Percentiles rank a stretch among this genome's conserved stretches.
Evolutionary conservation across 768 basidiomycete genomes (phyloP).

Genomic region (Psilocybe sp.): DNA sequence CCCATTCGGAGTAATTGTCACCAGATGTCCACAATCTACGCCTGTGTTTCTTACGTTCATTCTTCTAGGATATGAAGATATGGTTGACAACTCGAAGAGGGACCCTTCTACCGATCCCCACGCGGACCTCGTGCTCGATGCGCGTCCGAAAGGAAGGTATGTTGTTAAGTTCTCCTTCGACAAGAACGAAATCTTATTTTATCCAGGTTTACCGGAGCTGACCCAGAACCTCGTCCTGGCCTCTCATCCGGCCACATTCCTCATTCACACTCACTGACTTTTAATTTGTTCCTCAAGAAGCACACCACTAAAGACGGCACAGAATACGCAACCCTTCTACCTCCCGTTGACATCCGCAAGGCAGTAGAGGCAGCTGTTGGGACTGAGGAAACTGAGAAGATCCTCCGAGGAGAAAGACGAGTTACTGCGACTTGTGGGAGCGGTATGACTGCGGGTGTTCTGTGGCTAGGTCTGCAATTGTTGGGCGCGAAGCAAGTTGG

Average conservation of each 20-base stretch:
- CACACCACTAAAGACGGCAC: conserved; percentile 34
- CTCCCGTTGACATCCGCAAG: conserved; percentile 53
- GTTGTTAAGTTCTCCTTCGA: conserved; percentile 12
- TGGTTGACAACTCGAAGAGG: conserved; percentile 65
- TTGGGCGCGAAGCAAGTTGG: conserved; percentile 58
- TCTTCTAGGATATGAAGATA: conserved; percentile 72
- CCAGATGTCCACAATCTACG: background rate
- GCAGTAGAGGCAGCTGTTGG: conserved; percentile 68
- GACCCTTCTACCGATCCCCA: conserved; percentile 39
- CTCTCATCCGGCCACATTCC: conserved; percentile 94
- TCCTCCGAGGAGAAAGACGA: conserved; percentile 57
- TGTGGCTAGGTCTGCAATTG: conserved; percentile 89
- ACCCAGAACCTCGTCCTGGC: conserved; percentile 87
- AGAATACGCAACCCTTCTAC: conserved; percentile 59
- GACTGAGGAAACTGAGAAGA: conserved; percentile 43
- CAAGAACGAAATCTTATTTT: background rate
- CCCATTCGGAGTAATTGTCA: conserved; percentile 47
- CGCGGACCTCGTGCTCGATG: conserved; percentile 81
- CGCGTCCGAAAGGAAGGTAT: conserved; percentile 79
- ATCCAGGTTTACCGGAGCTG: conserved; percentile 73
- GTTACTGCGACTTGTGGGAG: conserved; percentile 87
- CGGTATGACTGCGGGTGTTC: conserved; percentile 95
- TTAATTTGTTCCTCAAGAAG: conserved; percentile 64
- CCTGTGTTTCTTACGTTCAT: background rate
- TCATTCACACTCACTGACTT: conserved; percentile 80